These are phyloP conservation scores for Sicyos baderoa DNA, from an alignment of 306 rosid species.

Conservation along the genomic window DNA sequence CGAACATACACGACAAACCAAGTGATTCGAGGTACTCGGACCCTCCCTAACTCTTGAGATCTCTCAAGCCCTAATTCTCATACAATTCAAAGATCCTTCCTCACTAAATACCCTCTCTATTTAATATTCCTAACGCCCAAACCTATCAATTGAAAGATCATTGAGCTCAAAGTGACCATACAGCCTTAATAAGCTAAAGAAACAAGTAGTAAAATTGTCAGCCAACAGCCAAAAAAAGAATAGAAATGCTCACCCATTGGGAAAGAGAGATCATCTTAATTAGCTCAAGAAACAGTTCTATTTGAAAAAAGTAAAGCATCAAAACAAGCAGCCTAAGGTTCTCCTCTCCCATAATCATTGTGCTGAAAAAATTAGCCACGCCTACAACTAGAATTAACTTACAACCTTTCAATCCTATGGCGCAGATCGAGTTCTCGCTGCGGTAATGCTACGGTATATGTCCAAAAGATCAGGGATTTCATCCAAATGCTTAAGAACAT, in stretches of 20 bases:
- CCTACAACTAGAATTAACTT: background rate
- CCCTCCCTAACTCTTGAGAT: too few relatives aligned
- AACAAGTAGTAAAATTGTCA: background rate
- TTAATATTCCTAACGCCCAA: too few relatives aligned
- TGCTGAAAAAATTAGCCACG: background rate
- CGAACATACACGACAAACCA: too few relatives aligned
- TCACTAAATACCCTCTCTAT: too few relatives aligned
- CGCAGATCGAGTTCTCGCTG: background rate
- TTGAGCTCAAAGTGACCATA: background rate
- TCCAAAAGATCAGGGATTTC: slow-evolving; percentile 15
- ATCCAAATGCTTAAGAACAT: slow-evolving; percentile 17
- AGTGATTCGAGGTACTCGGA: too few relatives aligned
- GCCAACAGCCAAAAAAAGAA: background rate
- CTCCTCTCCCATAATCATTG: background rate
- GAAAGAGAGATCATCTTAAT: background rate
- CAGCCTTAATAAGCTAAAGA: background rate
- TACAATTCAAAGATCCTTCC: too few relatives aligned
- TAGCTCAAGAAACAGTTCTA: background rate
- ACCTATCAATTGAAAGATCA: background rate
- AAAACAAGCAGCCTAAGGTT: background rate
- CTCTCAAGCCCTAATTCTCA: too few relatives aligned
- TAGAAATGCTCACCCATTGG: background rate
- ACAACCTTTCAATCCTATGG: background rate
- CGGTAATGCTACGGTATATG: background rate
- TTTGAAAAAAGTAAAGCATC: background rate